Conservation (phyloP, 2,329 filamentous ascomycete species). For the Colletotrichum simmondsii region DNA sequence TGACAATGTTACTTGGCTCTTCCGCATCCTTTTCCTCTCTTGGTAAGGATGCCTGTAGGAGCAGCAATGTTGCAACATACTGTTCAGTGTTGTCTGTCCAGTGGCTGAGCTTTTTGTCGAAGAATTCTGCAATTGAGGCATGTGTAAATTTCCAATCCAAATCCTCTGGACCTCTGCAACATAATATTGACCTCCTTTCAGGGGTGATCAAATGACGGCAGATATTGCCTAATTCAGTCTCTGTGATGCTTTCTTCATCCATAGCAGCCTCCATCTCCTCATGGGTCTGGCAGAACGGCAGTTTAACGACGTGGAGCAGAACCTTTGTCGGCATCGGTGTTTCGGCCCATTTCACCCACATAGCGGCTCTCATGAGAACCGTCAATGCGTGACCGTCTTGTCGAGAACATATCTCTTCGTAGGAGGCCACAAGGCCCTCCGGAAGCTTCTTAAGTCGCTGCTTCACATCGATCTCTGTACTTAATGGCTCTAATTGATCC, state of each 20-base stretch:
- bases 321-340: too few relatives aligned
- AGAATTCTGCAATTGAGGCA: neutral
- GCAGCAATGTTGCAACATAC: neutral
- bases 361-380: neutral
- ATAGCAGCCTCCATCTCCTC: neutral
- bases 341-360: neutral
- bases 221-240: neutral
- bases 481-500: neutral
- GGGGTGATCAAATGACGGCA: neutral
- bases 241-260: neutral
- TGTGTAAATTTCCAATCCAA: neutral
- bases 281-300: neutral
- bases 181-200: too few relatives aligned
- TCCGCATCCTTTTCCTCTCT: too few relatives aligned
- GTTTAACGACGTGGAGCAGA: neutral
- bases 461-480: neutral
- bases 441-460: neutral
- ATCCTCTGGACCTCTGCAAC: too few relatives aligned
- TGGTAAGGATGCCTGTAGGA: neutral
- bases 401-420: neutral
- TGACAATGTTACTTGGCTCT: too few relatives aligned
- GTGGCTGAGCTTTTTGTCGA: neutral
- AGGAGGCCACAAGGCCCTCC: neutral
- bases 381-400: neutral
- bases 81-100: neutral